These are phyloP conservation scores for Chaetomium strumarium DNA, from an alignment of 2,329 filamentous ascomycete species.

Conservation along the genomic window DNA sequence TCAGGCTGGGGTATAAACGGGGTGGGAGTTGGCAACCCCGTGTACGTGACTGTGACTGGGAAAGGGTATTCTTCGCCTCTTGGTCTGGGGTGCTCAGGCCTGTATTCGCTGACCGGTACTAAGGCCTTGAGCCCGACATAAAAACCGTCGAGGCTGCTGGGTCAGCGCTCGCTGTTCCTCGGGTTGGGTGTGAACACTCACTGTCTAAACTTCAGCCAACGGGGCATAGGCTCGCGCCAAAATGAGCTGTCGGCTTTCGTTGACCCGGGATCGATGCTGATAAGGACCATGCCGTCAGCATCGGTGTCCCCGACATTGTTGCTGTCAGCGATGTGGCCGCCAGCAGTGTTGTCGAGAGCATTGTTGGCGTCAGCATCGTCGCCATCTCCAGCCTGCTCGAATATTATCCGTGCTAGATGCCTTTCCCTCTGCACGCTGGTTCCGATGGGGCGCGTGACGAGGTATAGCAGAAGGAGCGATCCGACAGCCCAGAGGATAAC, in stretches of 20 bases:
- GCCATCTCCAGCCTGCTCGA: constrained; percentile 5
- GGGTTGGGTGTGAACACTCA: constrained; percentile 28
- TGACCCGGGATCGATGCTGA: neutral
- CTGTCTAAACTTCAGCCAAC: constrained; percentile 39
- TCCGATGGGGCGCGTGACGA: constrained; percentile 36
- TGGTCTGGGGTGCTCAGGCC: constrained; percentile 64
- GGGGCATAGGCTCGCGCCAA: constrained; percentile 27
- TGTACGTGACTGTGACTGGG: constrained; percentile 31
- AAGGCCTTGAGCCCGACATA: constrained; percentile 71
- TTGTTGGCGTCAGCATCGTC: constrained; percentile 3
- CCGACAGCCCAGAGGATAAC: constrained; percentile 46
- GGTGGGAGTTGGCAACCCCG: constrained; percentile 39
- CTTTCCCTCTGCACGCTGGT: constrained; percentile 20
- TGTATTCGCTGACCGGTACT: constrained; percentile 56
- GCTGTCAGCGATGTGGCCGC: constrained; percentile 5
- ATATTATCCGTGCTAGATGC: constrained; percentile 24
- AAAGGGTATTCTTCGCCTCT: constrained; percentile 32
- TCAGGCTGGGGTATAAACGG: constrained; percentile 65
- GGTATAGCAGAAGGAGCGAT: constrained; percentile 35
- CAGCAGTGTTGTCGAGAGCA: neutral
- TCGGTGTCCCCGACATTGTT: neutral
- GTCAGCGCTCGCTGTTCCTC: constrained; percentile 9
- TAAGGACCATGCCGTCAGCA: constrained; percentile 16
- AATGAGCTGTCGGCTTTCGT: neutral
- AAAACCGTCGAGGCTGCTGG: constrained; percentile 66